Percentiles rank a stretch among this genome's conserved stretches.
Conservation (phyloP, 345 rosid species). For the Eucalyptus marginata region DNA sequence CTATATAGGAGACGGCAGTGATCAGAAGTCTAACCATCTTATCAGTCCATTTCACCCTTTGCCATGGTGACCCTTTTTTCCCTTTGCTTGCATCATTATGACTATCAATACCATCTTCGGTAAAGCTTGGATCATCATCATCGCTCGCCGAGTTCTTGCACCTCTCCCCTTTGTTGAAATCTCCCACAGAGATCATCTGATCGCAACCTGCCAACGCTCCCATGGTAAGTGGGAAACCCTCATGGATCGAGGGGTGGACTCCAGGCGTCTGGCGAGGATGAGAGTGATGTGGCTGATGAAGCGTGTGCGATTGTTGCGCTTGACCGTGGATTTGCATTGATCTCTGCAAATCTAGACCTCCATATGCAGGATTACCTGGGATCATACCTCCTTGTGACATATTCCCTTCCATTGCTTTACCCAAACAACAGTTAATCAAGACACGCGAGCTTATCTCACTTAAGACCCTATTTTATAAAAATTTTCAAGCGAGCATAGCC, state of each 20-base stretch:
- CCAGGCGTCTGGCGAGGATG: constrained; percentile 31
- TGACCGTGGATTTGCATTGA: constrained; percentile 50
- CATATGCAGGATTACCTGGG: constrained; percentile 50
- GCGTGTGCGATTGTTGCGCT: constrained; percentile 27
- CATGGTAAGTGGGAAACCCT: constrained; percentile 64
- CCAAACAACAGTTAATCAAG: not conserved
- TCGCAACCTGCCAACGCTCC: constrained; percentile 53
- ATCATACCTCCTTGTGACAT: constrained; percentile 57
- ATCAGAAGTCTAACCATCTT: constrained; percentile 89
- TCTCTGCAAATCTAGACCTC: constrained; percentile 67
- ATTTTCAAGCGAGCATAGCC: not conserved
- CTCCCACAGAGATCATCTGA: constrained; percentile 24
- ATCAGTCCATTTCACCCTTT: constrained; percentile 92
- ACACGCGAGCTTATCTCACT: not conserved
- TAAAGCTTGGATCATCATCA: constrained; percentile 75
- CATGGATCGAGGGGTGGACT: constrained; percentile 27
- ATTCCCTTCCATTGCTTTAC: constrained; percentile 51
- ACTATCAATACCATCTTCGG: constrained; percentile 59
- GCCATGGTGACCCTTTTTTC: constrained; percentile 76
- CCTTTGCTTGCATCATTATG: constrained; percentile 38
- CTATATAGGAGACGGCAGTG: constrained; percentile 79
- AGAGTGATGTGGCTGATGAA: constrained; percentile 48
- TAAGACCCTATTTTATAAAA: not conserved
- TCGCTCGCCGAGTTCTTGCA: constrained; percentile 61
- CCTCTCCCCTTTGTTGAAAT: constrained; percentile 46